Conservation (phyloP, 768 basidiomycete species). For the Amylocystis lapponica region DNA sequence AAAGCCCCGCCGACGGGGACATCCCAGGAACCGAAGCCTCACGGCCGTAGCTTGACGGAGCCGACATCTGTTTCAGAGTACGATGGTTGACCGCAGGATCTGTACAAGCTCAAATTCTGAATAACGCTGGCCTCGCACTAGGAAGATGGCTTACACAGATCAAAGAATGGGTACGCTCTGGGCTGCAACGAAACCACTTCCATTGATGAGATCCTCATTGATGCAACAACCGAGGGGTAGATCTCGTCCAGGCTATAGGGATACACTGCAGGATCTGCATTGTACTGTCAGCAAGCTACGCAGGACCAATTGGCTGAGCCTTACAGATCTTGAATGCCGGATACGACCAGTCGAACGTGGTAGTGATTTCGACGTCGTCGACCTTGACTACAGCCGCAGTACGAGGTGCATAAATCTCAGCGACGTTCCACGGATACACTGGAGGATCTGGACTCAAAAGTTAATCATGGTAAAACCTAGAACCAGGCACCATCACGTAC, state of each 20-base stretch:
- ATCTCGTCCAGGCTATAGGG: slow-evolving; percentile 5
- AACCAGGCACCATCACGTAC: too few species aligned
- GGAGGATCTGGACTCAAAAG: slow-evolving; percentile 35
- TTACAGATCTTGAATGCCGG: neutral
- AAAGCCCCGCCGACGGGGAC: too few species aligned
- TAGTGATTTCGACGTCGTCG: neutral
- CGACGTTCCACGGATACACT: slow-evolving; percentile 36
- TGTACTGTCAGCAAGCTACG: neutral
- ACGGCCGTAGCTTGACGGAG: too few species aligned
- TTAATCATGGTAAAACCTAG: too few species aligned
- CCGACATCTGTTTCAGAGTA: slow-evolving; percentile 1
- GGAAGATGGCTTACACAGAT: neutral
- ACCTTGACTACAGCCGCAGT: neutral
- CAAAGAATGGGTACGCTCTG: neutral
- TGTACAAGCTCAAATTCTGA: neutral
- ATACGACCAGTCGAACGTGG: neutral
- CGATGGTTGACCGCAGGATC: slow-evolving; percentile 3
- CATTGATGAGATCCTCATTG: too few species aligned
- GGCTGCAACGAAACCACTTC: neutral
- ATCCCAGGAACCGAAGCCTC: too few species aligned
- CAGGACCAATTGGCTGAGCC: neutral
- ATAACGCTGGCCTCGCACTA: neutral
- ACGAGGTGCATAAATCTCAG: slow-evolving; percentile 25
- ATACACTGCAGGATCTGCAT: slow-evolving; percentile 7
- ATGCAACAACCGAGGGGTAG: slow-evolving; percentile 4